Evolutionary conservation across 441 rosid genomes (phyloP), one percentile per base, ranked within the genome.

Genomic region (Adansonia madagascariensis): DNA sequence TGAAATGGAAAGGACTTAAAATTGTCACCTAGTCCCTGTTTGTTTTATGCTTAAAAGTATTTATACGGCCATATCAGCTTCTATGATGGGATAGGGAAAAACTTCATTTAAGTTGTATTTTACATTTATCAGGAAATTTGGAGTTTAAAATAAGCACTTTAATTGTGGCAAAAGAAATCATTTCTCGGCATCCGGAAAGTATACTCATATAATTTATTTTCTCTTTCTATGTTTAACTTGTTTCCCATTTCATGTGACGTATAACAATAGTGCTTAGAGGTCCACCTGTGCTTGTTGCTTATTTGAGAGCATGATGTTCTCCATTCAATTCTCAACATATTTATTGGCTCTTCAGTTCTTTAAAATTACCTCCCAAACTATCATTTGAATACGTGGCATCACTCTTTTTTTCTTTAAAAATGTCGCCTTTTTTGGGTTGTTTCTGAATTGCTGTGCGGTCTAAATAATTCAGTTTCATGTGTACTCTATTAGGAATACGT

Each of bases 401-500:
- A 31, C 35, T 24, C 14, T 15, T 39, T 64, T 10, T 43, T 66
- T 76, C 53, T 27, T 41, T 52, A 69, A 5, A 20, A 24, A 14
- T 31, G 35, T n/a, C 11, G 46, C 59, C 14, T 44, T 14, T 73
- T 18, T 73, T 7, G 1, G 39, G n/a, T 4, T 20, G 18, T 74
- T 39, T 55, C 41, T 55, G 18, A 78, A 43, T 71, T n/a, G 61
- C 61, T 63, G 18, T 49, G 35, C 5, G 3, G 59, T 63, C 35
- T 6, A n/a, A 24, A 71, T 17, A 56, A 71, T 71, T 55, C 18
- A 2, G 20, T 31, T 53, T 31, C 47, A n/a, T 63, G 35, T 61
- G 47, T 80, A 61, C 31, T 73, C 11, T 71, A 24, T 17, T 79
- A 94, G 98, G 99, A 97, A 80, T 97, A 97, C 78, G 98, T 94